These are phyloP conservation scores for Coemansia sp. DNA, from an alignment of 192 early-diverging fungal species.

Conservation along the genomic window DNA sequence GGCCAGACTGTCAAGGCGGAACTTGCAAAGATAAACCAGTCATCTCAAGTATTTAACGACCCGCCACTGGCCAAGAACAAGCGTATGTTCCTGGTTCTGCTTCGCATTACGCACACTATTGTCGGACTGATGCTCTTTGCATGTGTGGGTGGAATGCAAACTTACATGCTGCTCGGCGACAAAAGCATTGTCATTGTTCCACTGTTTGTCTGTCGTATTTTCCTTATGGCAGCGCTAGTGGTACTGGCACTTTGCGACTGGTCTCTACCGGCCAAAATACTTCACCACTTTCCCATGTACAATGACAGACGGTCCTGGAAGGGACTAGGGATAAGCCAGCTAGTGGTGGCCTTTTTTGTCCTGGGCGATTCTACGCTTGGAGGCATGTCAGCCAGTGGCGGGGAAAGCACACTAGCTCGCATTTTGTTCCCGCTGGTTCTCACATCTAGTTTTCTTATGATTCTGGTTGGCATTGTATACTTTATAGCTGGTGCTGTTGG, in stretches of 20 bases:
- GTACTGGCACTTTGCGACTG: constrained; percentile 43
- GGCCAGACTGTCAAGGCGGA: neutral
- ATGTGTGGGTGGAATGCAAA: constrained; percentile 37
- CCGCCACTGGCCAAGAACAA: constrained; percentile 5
- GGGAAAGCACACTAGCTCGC: constrained; percentile 12
- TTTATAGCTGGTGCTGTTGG: constrained; percentile 45
- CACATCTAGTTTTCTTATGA: constrained; percentile 25
- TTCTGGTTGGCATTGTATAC: constrained; percentile 25
- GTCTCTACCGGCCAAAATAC: constrained; percentile 14
- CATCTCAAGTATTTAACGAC: neutral
- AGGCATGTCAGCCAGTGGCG: constrained; percentile 11
- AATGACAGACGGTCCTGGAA: constrained; percentile 28
- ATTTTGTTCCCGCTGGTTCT: constrained; percentile 37
- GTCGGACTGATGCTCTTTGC: constrained; percentile 11
- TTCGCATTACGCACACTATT: constrained; percentile 27
- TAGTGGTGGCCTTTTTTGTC: constrained; percentile 39
- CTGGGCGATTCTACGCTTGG: constrained; percentile 36
- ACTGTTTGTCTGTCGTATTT: constrained; percentile 38
- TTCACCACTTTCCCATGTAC: constrained; percentile 47
- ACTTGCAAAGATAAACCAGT: constrained; percentile 1
- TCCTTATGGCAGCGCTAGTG: constrained; percentile 21
- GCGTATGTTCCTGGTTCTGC: neutral
- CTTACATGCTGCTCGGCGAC: constrained; percentile 34
- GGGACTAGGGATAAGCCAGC: constrained; percentile 41
- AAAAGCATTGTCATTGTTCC: constrained; percentile 30